Percentiles rank a stretch among this genome's conserved stretches.
Conservation (phyloP, 495 filamentous ascomycete species). For the Penicillium robsamsonii region DNA sequence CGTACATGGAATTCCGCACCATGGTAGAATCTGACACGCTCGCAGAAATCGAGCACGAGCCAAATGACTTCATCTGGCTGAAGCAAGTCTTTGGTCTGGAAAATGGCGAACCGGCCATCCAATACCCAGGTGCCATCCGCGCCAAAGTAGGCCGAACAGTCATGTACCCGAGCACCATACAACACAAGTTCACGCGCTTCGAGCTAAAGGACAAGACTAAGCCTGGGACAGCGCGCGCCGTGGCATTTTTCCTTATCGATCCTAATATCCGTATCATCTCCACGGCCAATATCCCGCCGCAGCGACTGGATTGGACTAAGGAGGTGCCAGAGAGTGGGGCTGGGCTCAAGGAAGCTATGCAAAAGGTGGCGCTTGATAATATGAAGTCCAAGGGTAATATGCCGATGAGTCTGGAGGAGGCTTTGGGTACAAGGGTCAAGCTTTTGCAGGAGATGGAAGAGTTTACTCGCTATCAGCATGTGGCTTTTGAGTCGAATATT, state of each 20-base stretch:
- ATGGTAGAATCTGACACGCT: slow-evolving; percentile 28
- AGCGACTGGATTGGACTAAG: slow-evolving; percentile 40
- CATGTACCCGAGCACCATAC: slow-evolving; percentile 40
- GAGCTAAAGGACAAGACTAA: slow-evolving; percentile 47
- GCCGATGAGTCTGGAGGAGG: slow-evolving; percentile 37
- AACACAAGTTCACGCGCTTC: slow-evolving; percentile 49
- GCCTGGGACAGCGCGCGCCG: slow-evolving; percentile 44
- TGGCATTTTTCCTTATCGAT: slow-evolving; percentile 56
- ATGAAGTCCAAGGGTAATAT: slow-evolving; percentile 30
- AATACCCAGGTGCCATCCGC: slow-evolving; percentile 29
- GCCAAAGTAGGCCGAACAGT: slow-evolving; percentile 24
- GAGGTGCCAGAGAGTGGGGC: slow-evolving; percentile 14
- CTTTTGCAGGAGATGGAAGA: slow-evolving; percentile 28
- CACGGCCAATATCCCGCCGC: slow-evolving; percentile 57
- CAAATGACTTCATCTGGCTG: slow-evolving; percentile 29
- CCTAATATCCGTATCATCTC: slow-evolving; percentile 53
- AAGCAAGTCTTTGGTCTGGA: slow-evolving; percentile 35
- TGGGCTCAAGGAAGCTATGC: slow-evolving; percentile 17
- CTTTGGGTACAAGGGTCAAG: slow-evolving; percentile 24
- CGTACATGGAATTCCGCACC: slow-evolving; percentile 30
- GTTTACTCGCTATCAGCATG: slow-evolving; percentile 35
- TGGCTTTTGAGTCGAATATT: slow-evolving; percentile 35
- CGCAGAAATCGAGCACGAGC: slow-evolving; percentile 31
- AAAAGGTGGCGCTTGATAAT: slow-evolving; percentile 31
- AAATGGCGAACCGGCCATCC: slow-evolving; percentile 32